phyloP scores from a whole-genome alignment of 2,329 filamentous ascomycete species.

The Falciphora oryzae region DNA sequence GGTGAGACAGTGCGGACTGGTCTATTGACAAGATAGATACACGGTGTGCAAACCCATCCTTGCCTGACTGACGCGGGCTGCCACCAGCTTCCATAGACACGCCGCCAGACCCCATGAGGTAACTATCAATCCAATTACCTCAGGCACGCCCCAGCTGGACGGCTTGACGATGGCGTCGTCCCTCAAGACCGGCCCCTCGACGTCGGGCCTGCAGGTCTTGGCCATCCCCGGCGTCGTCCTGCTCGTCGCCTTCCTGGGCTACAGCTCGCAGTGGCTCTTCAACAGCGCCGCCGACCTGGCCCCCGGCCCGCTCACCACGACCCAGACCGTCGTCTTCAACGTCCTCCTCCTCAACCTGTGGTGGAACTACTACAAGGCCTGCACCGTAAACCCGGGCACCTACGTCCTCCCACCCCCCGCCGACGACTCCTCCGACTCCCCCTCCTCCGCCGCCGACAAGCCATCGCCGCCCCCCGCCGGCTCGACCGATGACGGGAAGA shows the following conservation, averaged over 20 bases:
- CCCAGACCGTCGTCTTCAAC: constrained; percentile 62
- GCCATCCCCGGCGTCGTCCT: constrained; percentile 63
- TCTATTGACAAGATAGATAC: too few species aligned
- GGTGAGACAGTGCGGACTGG: too few species aligned
- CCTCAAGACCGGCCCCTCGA: constrained; percentile 28
- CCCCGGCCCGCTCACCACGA: constrained; percentile 52
- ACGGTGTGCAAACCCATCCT: too few species aligned
- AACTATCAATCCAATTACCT: too few species aligned
- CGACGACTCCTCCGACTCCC: constrained; percentile 16
- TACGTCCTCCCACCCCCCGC: constrained; percentile 36
- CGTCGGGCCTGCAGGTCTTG: constrained; percentile 44
- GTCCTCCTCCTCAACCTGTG: constrained; percentile 56
- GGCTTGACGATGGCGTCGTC: not conserved
- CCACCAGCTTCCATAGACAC: too few species aligned
- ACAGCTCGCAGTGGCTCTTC: constrained; percentile 68
- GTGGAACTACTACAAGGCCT: constrained; percentile 61
- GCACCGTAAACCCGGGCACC: constrained; percentile 52
- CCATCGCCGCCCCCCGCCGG: constrained; percentile 16
- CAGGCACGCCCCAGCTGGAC: not conserved
- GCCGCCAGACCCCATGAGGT: too few species aligned
- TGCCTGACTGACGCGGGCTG: too few species aligned
- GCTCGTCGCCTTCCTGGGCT: constrained; percentile 64
- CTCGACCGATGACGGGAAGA: constrained; percentile 16
- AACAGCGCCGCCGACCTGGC: constrained; percentile 49
- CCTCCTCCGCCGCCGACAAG: constrained; percentile 12